Evolutionary conservation across 768 basidiomycete genomes (phyloP).

Genomic region (Termitomyces sp.): DNA sequence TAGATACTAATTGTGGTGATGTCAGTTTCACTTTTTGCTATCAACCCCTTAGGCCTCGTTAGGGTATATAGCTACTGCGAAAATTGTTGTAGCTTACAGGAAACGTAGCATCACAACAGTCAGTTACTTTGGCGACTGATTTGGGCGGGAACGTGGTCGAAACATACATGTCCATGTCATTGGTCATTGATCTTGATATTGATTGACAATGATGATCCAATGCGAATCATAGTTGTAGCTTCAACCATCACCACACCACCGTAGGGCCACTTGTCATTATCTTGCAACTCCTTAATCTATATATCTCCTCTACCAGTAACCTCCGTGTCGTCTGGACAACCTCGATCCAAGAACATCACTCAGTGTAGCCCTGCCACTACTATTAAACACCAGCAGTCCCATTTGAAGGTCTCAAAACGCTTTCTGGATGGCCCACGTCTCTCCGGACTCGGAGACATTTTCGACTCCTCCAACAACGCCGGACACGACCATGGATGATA

Average conservation of each 20-base stretch:
- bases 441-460: conserved; percentile 35
- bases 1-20: too few species aligned
- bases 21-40: too few species aligned
- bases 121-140: too few species aligned
- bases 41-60: too few species aligned
- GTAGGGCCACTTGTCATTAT: background rate
- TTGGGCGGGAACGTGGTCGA: too few species aligned
- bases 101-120: background rate
- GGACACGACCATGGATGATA: conserved; percentile 18
- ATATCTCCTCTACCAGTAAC: background rate
- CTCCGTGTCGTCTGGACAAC: conserved; percentile 13
- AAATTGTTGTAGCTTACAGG: background rate
- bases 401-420: conserved; percentile 1
- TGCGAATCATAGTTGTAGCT: background rate
- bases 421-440: conserved; percentile 16
- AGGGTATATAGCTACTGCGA: background rate
- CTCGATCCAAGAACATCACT: background rate
- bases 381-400: background rate
- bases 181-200: too few species aligned
- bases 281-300: background rate
- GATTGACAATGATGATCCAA: too few species aligned
- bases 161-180: too few species aligned
- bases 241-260: conserved; percentile 4
- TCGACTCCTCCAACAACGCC: conserved; percentile 42
- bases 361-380: background rate